Base-by-base conservation (phyloP, 2,329 filamentous ascomycete species). In the Helminthosporium solani region DNA sequence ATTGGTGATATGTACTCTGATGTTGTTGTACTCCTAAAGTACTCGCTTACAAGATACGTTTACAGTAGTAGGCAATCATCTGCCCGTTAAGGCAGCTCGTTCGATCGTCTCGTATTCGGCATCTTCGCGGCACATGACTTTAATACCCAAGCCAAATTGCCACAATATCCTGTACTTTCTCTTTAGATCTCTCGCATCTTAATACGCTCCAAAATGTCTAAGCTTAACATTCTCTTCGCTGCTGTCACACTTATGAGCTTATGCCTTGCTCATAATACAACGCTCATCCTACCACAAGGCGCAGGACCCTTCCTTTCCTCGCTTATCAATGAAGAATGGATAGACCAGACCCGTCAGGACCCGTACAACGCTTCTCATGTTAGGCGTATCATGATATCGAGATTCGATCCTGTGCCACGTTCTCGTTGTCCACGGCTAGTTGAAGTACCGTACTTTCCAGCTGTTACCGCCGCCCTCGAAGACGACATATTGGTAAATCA, bases 371-470 rank as follows among this genome's bases (percentile, higher is more conserved):
- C 46, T 5, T 44, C 47, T 2, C 53, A 52, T 25, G 28, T 42
- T 11, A 46, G 53, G 7, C 48, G 53, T n/a, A 36, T 58, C n/a
- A 52, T 58, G 55, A 40, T 56, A 40, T 54, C 55, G 3, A 44
- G 49, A 8, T 55, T 58, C 33, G 51, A 56, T 31, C 55, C 55
- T 3, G 25, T 58, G 12, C 38, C 38, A 6, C 25, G 12, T 7
- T 30, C 38, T 11, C 20, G 27, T 7, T 58, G 55, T 42, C 16
- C 3, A 14, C 31, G 41, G 3, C 36, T 40, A n/a, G 46, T 30
- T 11, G 20, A 21, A 28, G 43, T 56, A 5, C 47, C 51, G 9
- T 56, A 54, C 40, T 35, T 51, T 12, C 23, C 53, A 9, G 42
- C 44, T 8, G 39, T 18, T 3, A 49, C 45, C 8, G 51, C 53